A percentile compares a stretch with the other conserved stretches of the same genome.
Evolutionary conservation across 345 rosid species (phyloP).

Genomic region (Luvunga scandens): DNA sequence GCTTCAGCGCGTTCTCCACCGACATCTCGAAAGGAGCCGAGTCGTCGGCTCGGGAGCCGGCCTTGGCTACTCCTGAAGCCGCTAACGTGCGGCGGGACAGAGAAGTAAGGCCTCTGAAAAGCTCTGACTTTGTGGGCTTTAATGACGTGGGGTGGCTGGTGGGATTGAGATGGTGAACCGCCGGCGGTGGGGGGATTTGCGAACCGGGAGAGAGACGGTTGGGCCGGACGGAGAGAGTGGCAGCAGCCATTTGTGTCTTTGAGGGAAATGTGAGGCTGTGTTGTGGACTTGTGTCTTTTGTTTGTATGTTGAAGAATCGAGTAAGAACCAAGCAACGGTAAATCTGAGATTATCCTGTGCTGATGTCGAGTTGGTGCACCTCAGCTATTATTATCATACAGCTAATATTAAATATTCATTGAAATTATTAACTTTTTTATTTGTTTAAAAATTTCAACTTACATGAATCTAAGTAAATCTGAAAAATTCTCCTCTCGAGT

Average conservation of each 20-base stretch:
- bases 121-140: conserved; percentile 29
- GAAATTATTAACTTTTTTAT: too few relatives aligned
- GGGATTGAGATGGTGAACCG: conserved; percentile 17
- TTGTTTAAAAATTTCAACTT: too few relatives aligned
- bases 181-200: conserved; percentile 30
- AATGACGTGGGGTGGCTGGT: conserved; percentile 2
- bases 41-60: conserved; percentile 84
- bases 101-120: conserved; percentile 36
- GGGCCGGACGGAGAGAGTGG: conserved; percentile 76
- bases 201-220: conserved; percentile 48
- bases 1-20: conserved; percentile 87
- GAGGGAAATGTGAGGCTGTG: conserved; percentile 18
- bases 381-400: too few relatives aligned
- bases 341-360: neutral
- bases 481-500: too few relatives aligned
- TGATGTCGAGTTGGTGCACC: neutral
- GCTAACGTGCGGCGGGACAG: conserved; percentile 36
- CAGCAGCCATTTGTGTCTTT: conserved; percentile 23
- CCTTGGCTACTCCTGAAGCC: conserved; percentile 31
- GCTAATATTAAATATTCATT: too few relatives aligned
- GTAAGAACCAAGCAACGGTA: neutral
- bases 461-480: too few relatives aligned
- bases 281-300: neutral
- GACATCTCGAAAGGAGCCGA: conserved; percentile 93
- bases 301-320: neutral